Conservation (phyloP, 805 yeast genomes). For the Hanseniaspora mollemarum region DNA sequence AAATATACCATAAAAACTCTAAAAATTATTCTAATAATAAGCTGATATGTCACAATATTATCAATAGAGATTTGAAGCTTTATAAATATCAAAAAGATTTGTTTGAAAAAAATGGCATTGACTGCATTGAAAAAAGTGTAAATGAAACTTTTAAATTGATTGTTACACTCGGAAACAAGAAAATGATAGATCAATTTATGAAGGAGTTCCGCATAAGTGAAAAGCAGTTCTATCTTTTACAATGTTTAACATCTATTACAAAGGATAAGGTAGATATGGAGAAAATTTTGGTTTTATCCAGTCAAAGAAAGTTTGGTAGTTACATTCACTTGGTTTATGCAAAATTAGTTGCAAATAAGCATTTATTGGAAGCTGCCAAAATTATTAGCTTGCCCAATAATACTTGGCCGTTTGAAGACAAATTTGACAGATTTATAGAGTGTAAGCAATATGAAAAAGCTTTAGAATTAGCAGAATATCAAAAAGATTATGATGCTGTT, state of each 20-base stretch:
- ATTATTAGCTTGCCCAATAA: constrained; percentile 46
- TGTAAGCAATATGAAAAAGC: constrained; percentile 45
- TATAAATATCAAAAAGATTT: constrained; percentile 37
- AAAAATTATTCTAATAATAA: constrained; percentile 20
- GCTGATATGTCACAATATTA: constrained; percentile 17
- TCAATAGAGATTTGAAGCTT: constrained; percentile 38
- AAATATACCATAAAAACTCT: constrained; percentile 24
- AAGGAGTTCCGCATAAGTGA: constrained; percentile 49
- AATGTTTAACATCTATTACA: constrained; percentile 38
- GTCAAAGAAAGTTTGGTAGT: constrained; percentile 49
- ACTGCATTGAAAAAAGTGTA: constrained; percentile 36
- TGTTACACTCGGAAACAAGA: constrained; percentile 38
- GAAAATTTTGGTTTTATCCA: constrained; percentile 44
- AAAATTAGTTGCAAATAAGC: constrained; percentile 43
- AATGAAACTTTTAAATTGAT: constrained; percentile 40
- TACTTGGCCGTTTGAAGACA: constrained; percentile 35
- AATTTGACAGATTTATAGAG: constrained; percentile 39
- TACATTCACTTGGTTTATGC: constrained; percentile 57
- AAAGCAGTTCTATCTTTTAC: constrained; percentile 44
- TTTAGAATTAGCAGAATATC: constrained; percentile 26
- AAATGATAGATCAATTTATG: constrained; percentile 38
- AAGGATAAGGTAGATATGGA: constrained; percentile 38
- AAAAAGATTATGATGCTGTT: constrained; percentile 21
- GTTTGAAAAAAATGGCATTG: constrained; percentile 32
- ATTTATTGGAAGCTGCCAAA: constrained; percentile 45